These are phyloP conservation scores for Jackrogersella minutella DNA, from an alignment of 495 filamentous ascomycete genomes.

Conservation along the genomic window DNA sequence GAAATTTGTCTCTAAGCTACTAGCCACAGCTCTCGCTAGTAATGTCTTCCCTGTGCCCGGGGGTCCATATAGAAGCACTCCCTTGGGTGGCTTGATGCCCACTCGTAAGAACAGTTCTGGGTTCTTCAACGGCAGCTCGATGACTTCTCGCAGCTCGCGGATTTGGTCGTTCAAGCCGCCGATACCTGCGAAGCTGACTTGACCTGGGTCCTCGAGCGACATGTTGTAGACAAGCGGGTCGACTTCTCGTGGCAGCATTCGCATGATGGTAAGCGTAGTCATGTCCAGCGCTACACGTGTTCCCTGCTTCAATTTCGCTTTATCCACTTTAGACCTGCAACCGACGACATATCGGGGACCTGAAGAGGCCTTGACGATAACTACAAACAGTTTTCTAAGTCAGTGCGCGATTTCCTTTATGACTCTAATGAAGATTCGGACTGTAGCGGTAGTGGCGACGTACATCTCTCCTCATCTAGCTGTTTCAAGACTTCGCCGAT, in stretches of 20 bases:
- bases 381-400: conserved; percentile 40
- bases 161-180: conserved; percentile 99
- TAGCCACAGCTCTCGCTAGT: conserved; percentile 93
- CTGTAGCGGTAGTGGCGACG: conserved; percentile 44
- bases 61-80: conserved; percentile 96
- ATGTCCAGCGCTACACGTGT: conserved; percentile 98
- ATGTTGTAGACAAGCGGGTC: conserved; percentile 99
- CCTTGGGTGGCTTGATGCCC: conserved; percentile 99
- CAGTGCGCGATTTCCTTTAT: no score
- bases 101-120: conserved; percentile 96
- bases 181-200: conserved; percentile 98
- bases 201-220: conserved; percentile 97
- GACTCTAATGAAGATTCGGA: background rate
- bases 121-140: conserved; percentile 98
- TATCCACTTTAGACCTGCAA: conserved; percentile 98
- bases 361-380: conserved; percentile 87
- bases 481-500: conserved; percentile 99
- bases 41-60: conserved; percentile 98
- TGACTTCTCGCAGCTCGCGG: conserved; percentile 95
- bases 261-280: conserved; percentile 99
- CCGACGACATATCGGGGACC: conserved; percentile 98
- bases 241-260: conserved; percentile 98
- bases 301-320: conserved; percentile 94
- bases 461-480: conserved; percentile 98
- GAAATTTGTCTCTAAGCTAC: conserved; percentile 98